A percentile compares a stretch with the other conserved stretches of the same genome.
Conservation (phyloP, 495 filamentous ascomycete species). For the Saxophila tyrrhenica region DNA sequence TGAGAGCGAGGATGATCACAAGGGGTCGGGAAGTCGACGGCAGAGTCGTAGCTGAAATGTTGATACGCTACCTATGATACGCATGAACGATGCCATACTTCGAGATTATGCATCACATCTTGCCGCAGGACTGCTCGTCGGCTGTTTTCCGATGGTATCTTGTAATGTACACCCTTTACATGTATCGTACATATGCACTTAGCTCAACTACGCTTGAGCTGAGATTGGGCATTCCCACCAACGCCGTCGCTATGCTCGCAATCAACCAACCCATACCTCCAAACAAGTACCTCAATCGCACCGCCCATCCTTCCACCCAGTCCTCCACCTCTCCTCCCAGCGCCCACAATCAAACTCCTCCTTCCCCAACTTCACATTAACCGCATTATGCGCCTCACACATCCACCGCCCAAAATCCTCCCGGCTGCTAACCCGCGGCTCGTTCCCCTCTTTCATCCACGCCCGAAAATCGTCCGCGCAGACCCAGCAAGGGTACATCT, state of each 20-base stretch:
- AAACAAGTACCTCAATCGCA: constrained; percentile 26
- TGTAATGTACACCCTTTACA: background rate
- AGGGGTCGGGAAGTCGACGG: background rate
- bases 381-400: constrained; percentile 95
- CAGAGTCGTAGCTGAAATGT: background rate
- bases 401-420: constrained; percentile 84
- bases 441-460: constrained; percentile 66
- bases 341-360: constrained; percentile 75
- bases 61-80: background rate
- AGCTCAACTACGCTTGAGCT: too few relatives aligned
- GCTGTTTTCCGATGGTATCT: background rate
- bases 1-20: background rate
- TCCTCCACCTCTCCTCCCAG: constrained; percentile 93
- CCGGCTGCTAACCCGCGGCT: constrained; percentile 53
- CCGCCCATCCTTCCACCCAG: constrained; percentile 79
- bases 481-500: constrained; percentile 86
- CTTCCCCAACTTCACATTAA: constrained; percentile 91
- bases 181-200: too few relatives aligned
- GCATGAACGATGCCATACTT: too few relatives aligned
- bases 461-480: constrained; percentile 84
- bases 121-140: too few relatives aligned
- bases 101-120: too few relatives aligned
- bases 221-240: too few relatives aligned
- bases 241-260: constrained; percentile 1
- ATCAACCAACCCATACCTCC: background rate